Conservation (phyloP, 305 asterid species). For the Solanum hybrid region DNA sequence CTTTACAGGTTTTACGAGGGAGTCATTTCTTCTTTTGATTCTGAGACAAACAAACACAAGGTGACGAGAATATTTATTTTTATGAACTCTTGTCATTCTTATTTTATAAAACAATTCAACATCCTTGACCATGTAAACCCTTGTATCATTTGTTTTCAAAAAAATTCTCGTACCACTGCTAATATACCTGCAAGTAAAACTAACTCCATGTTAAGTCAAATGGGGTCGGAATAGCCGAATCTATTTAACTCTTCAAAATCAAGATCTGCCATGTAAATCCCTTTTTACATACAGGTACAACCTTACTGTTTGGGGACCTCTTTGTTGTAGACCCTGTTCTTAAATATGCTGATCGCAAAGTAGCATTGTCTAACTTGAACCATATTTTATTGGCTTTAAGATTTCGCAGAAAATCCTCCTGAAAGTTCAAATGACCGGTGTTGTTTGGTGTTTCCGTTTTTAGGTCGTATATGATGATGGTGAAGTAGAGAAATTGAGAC, state of each 20-base stretch:
- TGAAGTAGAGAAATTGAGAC: conserved; percentile 32
- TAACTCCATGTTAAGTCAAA: neutral
- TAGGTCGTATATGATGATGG: conserved; percentile 42
- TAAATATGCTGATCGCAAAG: neutral
- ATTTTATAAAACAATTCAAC: neutral
- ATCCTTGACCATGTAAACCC: conserved; percentile 5
- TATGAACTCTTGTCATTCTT: neutral
- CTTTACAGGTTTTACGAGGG: conserved; percentile 45
- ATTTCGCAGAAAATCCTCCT: neutral
- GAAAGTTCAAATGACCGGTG: neutral
- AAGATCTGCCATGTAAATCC: neutral
- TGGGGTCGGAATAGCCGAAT: neutral
- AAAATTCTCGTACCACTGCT: neutral
- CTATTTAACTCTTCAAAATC: neutral
- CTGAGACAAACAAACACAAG: conserved; percentile 38
- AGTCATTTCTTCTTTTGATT: conserved; percentile 35
- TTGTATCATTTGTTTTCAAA: neutral
- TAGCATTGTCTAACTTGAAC: neutral
- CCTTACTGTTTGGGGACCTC: neutral
- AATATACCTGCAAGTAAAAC: neutral
- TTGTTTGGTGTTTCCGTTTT: conserved; percentile 5
- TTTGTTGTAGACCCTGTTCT: neutral
- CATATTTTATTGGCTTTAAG: neutral
- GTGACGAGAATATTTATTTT: conserved; percentile 10
- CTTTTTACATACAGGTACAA: neutral